Conservation (phyloP, 441 rosid genomes). For the Euphorbia celastroides region DNA sequence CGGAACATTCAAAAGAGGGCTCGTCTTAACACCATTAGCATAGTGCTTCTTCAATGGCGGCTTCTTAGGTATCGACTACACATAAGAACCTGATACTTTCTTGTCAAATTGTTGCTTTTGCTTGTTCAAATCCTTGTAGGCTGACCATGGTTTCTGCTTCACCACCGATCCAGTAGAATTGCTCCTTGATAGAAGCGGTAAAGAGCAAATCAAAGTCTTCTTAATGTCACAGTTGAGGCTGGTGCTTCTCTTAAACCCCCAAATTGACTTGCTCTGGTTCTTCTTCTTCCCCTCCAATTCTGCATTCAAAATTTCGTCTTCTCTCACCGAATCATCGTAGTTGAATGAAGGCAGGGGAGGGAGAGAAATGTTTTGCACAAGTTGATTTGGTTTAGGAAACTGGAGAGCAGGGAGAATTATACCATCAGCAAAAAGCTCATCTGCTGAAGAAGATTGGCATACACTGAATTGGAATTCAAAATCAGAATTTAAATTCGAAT, state of each 20-base stretch:
- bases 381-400: background rate
- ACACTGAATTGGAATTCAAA: conserved; percentile 78
- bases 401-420: conserved; percentile 53
- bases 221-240: conserved; percentile 54
- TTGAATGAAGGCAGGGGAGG: conserved; percentile 34
- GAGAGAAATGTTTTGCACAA: conserved; percentile 21
- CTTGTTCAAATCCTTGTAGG: conserved; percentile 30
- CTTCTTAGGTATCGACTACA: conserved; percentile 42
- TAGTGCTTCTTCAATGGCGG: conserved; percentile 40
- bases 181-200: conserved; percentile 63
- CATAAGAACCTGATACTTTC: conserved; percentile 22
- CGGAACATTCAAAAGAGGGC: conserved; percentile 64
- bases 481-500: conserved; percentile 41
- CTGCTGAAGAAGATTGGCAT: conserved; percentile 57
- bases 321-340: conserved; percentile 17
- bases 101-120: conserved; percentile 24
- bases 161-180: conserved; percentile 58
- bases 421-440: conserved; percentile 65
- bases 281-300: conserved; percentile 36
- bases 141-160: conserved; percentile 14
- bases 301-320: conserved; percentile 1
- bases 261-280: conserved; percentile 45
- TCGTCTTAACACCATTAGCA: conserved; percentile 28
- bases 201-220: conserved; percentile 47
- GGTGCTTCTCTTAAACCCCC: conserved; percentile 72